These are phyloP conservation scores for Thalassiosira hispida DNA, from an alignment of 352 stramenopile genomes.

Conservation along the genomic window DNA sequence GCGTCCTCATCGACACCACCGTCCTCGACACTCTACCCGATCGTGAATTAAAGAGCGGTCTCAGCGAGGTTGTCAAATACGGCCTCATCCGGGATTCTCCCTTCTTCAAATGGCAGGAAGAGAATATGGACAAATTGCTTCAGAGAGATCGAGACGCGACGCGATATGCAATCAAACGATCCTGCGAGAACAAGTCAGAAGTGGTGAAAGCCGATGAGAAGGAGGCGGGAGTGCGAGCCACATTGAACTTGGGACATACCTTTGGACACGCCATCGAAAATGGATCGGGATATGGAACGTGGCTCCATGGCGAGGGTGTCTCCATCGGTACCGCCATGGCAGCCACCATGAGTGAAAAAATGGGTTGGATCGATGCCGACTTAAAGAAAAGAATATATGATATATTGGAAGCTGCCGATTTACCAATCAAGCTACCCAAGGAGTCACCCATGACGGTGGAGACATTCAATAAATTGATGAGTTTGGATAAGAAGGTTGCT, in stretches of 20 bases:
- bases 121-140: conserved; percentile 88
- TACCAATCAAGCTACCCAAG: conserved; percentile 82
- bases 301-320: conserved; percentile 96
- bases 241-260: conserved; percentile 99
- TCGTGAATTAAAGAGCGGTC: conserved; percentile 93
- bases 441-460: conserved; percentile 82
- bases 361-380: conserved; percentile 85
- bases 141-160: conserved; percentile 69
- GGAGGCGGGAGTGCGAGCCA: conserved; percentile 94
- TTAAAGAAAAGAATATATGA: conserved; percentile 77
- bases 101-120: conserved; percentile 94
- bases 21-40: conserved; percentile 93
- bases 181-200: conserved; percentile 93
- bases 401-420: conserved; percentile 79
- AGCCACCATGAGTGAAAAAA: conserved; percentile 89
- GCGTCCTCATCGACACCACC: conserved; percentile 95
- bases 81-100: conserved; percentile 93
- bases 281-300: conserved; percentile 92
- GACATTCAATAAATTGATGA: conserved; percentile 85
- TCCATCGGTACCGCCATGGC: conserved; percentile 97
- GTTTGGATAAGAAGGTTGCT: conserved; percentile 88
- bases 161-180: conserved; percentile 84
- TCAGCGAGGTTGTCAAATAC: conserved; percentile 98
- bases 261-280: conserved; percentile 98
- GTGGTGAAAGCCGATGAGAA: conserved; percentile 95